Evolutionary conservation across 1,284 basidiomycete species (phyloP).

Genomic region (Mycosarcoma maydis): DNA sequence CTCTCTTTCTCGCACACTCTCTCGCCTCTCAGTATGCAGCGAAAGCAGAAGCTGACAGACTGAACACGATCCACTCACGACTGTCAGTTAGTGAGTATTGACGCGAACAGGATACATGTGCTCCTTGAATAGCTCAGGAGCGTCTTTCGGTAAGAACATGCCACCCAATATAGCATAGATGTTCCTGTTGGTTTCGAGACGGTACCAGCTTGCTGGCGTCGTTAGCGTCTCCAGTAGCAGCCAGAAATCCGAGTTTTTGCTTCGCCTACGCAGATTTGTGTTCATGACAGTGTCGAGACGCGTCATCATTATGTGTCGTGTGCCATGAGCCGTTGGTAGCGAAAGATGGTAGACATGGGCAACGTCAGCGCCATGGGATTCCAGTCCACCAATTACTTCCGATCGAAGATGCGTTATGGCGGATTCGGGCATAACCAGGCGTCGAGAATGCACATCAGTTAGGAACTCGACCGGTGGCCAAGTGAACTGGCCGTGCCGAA

Average conservation of each 20-base stretch:
- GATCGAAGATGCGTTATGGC: background rate
- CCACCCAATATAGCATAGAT: conserved; percentile 3
- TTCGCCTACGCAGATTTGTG: background rate
- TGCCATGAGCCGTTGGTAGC: background rate
- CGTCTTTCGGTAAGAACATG: conserved; percentile 1
- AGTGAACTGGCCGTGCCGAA: background rate
- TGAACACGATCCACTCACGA: no score
- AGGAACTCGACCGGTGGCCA: background rate
- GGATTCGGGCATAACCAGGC: background rate
- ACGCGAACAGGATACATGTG: background rate
- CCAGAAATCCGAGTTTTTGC: conserved; percentile 1
- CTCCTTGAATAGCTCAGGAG: background rate
- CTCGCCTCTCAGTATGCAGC: no score
- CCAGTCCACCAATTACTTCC: background rate
- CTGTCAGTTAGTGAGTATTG: no score
- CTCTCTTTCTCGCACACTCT: no score
- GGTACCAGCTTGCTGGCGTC: background rate
- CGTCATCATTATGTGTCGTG: conserved; percentile 2
- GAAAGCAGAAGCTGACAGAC: no score
- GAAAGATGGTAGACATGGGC: background rate
- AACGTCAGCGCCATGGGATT: background rate
- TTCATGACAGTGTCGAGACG: background rate
- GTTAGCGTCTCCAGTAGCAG: background rate
- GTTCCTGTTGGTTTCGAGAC: no score
- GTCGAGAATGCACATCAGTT: background rate